Evolutionary conservation across 441 rosid genomes (phyloP), one percentile per base, ranked within the genome.

Genomic region (Gossypium laxum): DNA sequence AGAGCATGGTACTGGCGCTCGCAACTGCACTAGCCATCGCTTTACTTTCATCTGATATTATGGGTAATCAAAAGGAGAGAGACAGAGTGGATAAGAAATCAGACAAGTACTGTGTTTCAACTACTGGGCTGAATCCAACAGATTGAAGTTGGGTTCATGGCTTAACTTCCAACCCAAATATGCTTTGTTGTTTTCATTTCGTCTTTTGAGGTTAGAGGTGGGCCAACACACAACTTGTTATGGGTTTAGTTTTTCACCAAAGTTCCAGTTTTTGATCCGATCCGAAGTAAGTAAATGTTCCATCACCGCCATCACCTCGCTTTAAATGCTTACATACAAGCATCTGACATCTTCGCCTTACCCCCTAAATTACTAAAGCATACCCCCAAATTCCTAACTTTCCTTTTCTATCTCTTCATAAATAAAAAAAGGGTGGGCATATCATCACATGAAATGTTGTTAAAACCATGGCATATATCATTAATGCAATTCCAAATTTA

Each of bases 1-100:
- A 75, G 75, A 82, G 62, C 50, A 76, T 28, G 47, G 81, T 76
- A 32, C 56, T 63, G 78, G 69, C 41, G 56, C 56, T 28, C 15
- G 51, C 59, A 61, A 1, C 34, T 47, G 74, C 74, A 60, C 28
- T 41, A 61, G 74, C 69, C 74, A 72, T 61, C 50, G 43, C 57
- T 52, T 17, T 60, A 8, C 67, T n/a, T 34, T 67, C 59, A 65
- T 22, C 69, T 43, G 48, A 34, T 5, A 5, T 6, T 34, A 34
- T 14, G 2, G n/a, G 43, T 2, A 18, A 4, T 11, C 18, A 10
- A n/a, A 5, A n/a, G 1, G 0, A 15, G 5, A 17, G 59, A 26
- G 19, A 26, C 19, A 17, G 15, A 10, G 17, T 3, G 54, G 65
- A 69, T 41, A 69, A 69, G 72, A 50, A 17, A 1, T 5, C 7